phyloP scores from a whole-genome alignment of 2,329 filamentous ascomycete species.

The Neocucurbitaria cava region DNA sequence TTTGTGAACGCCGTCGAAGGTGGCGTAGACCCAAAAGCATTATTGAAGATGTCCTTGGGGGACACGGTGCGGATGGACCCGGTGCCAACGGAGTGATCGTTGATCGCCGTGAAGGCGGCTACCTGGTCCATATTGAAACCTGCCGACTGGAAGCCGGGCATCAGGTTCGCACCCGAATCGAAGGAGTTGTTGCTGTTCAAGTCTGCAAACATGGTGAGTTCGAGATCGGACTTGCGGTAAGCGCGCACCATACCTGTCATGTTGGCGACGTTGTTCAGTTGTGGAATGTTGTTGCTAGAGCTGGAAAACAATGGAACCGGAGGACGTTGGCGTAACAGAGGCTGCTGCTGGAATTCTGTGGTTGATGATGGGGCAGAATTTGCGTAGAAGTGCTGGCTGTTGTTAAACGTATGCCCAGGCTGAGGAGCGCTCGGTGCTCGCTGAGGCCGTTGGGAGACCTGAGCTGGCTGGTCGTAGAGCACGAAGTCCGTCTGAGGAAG shows the following conservation, averaged over 20 bases:
- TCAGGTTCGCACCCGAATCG: conserved; percentile 58
- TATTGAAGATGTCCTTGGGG: conserved; percentile 79
- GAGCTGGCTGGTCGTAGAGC: conserved; percentile 68
- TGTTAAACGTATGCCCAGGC: conserved; percentile 66
- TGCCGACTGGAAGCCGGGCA: conserved; percentile 50
- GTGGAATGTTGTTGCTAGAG: conserved; percentile 63
- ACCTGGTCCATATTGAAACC: conserved; percentile 38
- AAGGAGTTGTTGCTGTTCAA: conserved; percentile 49
- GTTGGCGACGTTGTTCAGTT: conserved; percentile 45
- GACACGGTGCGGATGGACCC: conserved; percentile 70
- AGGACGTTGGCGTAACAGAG: conserved; percentile 64
- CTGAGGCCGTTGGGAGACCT: conserved; percentile 51
- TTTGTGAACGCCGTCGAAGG: conserved; percentile 83
- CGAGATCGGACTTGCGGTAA: conserved; percentile 15
- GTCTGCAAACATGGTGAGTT: conserved; percentile 44
- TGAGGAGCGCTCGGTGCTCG: conserved; percentile 61
- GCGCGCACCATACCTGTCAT: conserved; percentile 48
- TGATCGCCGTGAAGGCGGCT: conserved; percentile 55
- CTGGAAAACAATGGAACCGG: conserved; percentile 74
- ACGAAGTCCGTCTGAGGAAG: conserved; percentile 75
- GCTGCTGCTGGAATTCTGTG: conserved; percentile 63
- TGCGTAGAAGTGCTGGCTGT: conserved; percentile 69
- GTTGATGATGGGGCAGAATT: conserved; percentile 70
- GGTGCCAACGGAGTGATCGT: conserved; percentile 49
- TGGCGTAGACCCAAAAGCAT: conserved; percentile 75